Conservation (phyloP, 345 rosid species). For the Carallia brachiata region DNA sequence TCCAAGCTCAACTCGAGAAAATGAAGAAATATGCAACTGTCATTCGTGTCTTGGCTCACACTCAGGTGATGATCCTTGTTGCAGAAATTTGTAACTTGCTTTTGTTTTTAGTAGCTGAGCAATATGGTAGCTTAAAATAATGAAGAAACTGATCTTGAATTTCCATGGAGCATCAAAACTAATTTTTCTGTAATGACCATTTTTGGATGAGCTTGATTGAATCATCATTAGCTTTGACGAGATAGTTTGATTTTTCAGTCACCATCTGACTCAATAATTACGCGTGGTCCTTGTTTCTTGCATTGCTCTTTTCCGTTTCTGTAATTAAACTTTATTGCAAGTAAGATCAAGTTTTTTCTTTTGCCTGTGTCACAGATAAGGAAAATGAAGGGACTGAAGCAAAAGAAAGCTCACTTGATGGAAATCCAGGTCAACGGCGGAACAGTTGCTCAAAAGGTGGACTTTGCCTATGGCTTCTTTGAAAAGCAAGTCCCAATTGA, state of each 20-base stretch:
- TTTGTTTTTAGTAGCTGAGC: not conserved
- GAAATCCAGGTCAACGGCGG: constrained; percentile 91
- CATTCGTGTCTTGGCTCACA: constrained; percentile 82
- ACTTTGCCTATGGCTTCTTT: constrained; percentile 71
- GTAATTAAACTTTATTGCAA: not conserved
- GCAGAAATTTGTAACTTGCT: not conserved
- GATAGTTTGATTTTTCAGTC: too few species aligned
- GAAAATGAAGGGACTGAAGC: constrained; percentile 87
- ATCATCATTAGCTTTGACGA: too few species aligned
- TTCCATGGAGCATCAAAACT: too few species aligned
- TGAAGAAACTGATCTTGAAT: too few species aligned
- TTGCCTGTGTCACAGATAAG: constrained; percentile 46
- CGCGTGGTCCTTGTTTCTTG: not conserved
- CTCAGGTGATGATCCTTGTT: constrained; percentile 45
- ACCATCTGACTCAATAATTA: too few species aligned
- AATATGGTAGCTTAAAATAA: too few species aligned
- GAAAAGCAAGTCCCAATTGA: constrained; percentile 82
- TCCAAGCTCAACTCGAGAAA: constrained; percentile 67
- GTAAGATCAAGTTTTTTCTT: not conserved
- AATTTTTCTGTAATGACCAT: too few species aligned
- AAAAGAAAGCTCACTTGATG: constrained; percentile 88
- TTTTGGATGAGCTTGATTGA: too few species aligned
- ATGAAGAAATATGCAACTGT: constrained; percentile 72
- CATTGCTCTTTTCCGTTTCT: not conserved
- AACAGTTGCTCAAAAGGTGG: constrained; percentile 67